These are phyloP conservation scores for Wickerhamiella allomyrinae DNA, from an alignment of 805 yeast genomes.

Conservation along the genomic window DNA sequence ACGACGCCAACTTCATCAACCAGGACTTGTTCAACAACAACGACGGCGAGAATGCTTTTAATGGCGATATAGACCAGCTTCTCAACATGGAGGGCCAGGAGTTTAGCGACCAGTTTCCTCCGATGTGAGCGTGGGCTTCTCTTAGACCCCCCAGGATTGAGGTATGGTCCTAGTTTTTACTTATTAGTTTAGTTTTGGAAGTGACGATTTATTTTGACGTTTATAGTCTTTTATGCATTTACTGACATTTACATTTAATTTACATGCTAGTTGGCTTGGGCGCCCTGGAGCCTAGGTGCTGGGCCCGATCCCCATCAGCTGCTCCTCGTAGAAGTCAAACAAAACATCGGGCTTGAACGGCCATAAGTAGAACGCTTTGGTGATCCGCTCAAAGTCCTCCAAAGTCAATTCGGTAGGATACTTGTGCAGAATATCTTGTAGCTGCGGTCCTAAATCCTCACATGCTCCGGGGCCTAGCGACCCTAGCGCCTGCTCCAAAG, in stretches of 20 bases:
- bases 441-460: constrained; percentile 24
- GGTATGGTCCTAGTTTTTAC: too few relatives aligned
- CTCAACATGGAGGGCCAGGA: not conserved
- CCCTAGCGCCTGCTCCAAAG: constrained; percentile 33
- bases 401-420: constrained; percentile 35
- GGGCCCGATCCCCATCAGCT: not conserved
- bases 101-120: not conserved
- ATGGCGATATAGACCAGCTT: not conserved
- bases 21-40: not conserved
- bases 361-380: constrained; percentile 51
- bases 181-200: too few relatives aligned
- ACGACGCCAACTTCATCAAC: not conserved
- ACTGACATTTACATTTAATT: not conserved
- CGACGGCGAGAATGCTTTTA: not conserved
- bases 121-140: too few relatives aligned
- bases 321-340: constrained; percentile 30
- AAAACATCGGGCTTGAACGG: constrained; percentile 64
- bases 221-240: too few relatives aligned
- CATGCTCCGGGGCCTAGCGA: constrained; percentile 71
- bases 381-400: constrained; percentile 41
- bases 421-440: constrained; percentile 30
- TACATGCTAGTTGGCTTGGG: too few relatives aligned
- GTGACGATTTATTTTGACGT: too few relatives aligned
- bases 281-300: too few relatives aligned
- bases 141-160: too few relatives aligned